Base-by-base conservation (phyloP, 768 basidiomycete species). In the Suillus occidentalis region DNA sequence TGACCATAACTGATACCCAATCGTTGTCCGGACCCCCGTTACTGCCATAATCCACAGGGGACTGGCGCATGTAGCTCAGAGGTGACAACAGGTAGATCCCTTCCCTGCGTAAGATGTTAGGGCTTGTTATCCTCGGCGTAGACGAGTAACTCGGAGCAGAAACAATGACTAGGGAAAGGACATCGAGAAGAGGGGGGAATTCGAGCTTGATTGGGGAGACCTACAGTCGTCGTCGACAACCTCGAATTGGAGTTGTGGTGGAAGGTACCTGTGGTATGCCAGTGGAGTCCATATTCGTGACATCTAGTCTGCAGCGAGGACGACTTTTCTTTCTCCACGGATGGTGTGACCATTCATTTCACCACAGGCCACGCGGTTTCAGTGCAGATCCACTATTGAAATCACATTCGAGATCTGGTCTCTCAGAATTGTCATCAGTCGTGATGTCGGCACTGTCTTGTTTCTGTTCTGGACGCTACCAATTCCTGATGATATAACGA, bases 401-500 rank as follows among this genome's bases (percentile, higher is more conserved):
- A 55, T 37, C 34, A 34, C 20, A 13, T 12, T 36, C 12, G 34
- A n/a, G n/a, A 36, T n/a, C 12, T 14, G n/a, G 20, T 56, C 31
- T 36, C 20, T 56, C 34, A 56, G 16, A 34, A 20, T 56, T 20
- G 20, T 36, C 50, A 52, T 55, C 52, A 34, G 31, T 36, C 12
- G 31, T 55, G 6, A 34, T 34, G 12, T n/a, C n/a, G 20, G n/a
- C 20, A 56, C 25, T 16, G 49, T n/a, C 16, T 34, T n/a, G 31
- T 34, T n/a, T 56, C 34, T 36, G 6, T 36, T 56, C 12, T 56
- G 34, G 20, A 36, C 7, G 1, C 20, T 4, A 39, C 22, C 16
- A 9, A 58, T 40, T 25, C 39, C 8, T 58, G 9, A 58, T 40
- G 8, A 58, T 22, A 37, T 53, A 81, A 81, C 69, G 53, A 81